Conservation (phyloP, 192 early-diverging fungal genomes). For the Coemansia sp. region DNA sequence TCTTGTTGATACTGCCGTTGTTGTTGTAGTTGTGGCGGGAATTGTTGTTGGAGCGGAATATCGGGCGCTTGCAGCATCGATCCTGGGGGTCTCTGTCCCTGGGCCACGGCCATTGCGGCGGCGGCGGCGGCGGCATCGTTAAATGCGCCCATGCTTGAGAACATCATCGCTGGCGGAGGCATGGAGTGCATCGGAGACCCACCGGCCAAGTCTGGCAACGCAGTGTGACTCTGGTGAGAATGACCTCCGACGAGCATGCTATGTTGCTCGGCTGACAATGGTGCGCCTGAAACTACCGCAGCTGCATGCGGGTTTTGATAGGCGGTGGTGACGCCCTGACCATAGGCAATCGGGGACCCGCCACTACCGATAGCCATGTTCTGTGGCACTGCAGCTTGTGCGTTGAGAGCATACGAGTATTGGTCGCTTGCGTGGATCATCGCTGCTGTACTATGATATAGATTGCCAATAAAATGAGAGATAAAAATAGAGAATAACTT, state of each 20-base stretch:
- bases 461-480: neutral
- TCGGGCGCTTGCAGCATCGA: constrained; percentile 17
- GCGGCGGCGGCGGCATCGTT: constrained; percentile 32
- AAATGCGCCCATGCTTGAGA: constrained; percentile 37
- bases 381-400: constrained; percentile 12
- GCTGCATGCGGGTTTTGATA: constrained; percentile 9
- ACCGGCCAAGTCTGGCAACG: constrained; percentile 12
- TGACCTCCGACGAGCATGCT: constrained; percentile 8
- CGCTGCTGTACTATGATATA: neutral
- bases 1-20: constrained; percentile 24
- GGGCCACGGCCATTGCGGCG: constrained; percentile 32
- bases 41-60: constrained; percentile 42
- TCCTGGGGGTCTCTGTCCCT: constrained; percentile 11
- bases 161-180: constrained; percentile 31
- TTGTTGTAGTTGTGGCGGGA: constrained; percentile 11
- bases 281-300: neutral
- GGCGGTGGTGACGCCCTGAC: constrained; percentile 12
- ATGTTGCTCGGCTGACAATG: constrained; percentile 9
- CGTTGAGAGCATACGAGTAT: constrained; percentile 28
- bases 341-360: constrained; percentile 24
- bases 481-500: neutral
- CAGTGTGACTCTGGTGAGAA: constrained; percentile 13
- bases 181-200: constrained; percentile 19
- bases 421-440: constrained; percentile 54
- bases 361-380: constrained; percentile 6